Base-by-base conservation (phyloP, 345 rosid species). In the Stellera chamaejasme region DNA sequence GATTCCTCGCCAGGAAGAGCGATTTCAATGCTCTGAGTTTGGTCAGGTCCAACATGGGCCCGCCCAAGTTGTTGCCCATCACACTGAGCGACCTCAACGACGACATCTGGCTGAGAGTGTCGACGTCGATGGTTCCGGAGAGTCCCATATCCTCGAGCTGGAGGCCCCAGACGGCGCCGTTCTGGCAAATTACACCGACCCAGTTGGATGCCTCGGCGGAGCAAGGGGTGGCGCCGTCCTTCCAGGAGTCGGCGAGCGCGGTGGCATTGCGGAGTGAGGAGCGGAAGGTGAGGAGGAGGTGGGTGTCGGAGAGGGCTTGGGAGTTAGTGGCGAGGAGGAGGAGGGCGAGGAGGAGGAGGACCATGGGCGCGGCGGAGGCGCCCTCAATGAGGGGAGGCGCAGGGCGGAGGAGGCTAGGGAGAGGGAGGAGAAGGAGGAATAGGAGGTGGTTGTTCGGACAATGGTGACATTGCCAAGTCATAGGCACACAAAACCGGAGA, bases 211-310 rank as follows among this genome's bases (percentile, higher is more conserved):
- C 9, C 6, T 48, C 60, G 5, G 50, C 75, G 2, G 12, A 2
- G 60, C 99, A 89, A 0, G 83, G 78, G 0, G 58, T 45, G 0
- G 58, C 48, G n/a, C 36, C 67, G 10, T 65, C 60, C 39, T 32
- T 32, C 39, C 39, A 32, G 94, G 97, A 93, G 5, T 44, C 61
- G 9, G 57, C 61, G 45, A 93, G 69, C 2, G 66, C 66, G 0
- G 56, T 10, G 12, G 36, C 51, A 25, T 82, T 72, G 4, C 58
- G 28, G 3, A 89, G 54, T 45, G 94, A 81, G 14, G 50, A 59
- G 62, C 82, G 84, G 59, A 93, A 87, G 60, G 66, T 67, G 19
- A 93, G 73, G 45, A 93, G 90, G 60, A 64, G 55, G 42, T 85
- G 75, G 0, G 77, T 36, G 11, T 85, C 86, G 0, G 86, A 58